Evolutionary conservation across 1,284 basidiomycete genomes (phyloP), one percentile per base, ranked within the genome.

Genomic region (Pascua guehoae): DNA sequence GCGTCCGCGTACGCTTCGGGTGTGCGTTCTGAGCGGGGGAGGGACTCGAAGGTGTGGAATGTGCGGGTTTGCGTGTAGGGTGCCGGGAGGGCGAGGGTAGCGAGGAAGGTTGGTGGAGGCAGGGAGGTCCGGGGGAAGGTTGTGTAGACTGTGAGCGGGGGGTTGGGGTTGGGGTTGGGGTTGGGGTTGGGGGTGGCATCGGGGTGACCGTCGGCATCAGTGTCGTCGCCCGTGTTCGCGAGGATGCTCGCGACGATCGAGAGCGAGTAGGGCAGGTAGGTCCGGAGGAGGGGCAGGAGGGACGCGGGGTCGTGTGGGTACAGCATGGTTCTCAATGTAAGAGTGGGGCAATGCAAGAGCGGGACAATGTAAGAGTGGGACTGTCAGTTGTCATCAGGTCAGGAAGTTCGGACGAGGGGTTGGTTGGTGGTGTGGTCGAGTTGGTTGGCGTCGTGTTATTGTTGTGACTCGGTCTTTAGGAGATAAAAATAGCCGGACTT

Each of bases 21-120:
- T 5, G 50, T 15, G 37, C n/a, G 32, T 32, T 32, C 4, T 3
- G 24, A 32, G 0, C 10, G 17, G 5, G 37, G 47, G 7, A 14
- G 11, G 8, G 40, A 41, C 12, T 68, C 61, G 15, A 58, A 18
- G 5, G 61, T 55, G 55, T 62, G 64, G 54, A 58, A 66, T 8
- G 65, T 11, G 7, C 69, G 59, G 9, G 61, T 49, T 42, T 69
- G 69, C 42, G 51, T 43, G 7, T 53, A 50, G 0, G 67, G 61
- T 9, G 39, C 18, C 0, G 57, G 61, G 1, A 69, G 58, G 3
- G 56, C 56, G 11, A 62, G 46, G 24, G 64, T 46, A 1, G 60
- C 53, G 16, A 62, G 47, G 64, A 64, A 70, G 8, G 53, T 38
- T 15, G 15, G 16, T 18, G 46, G 45, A 8, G 47, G 47, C 32